Evolutionary conservation across 2,329 filamentous ascomycete species (phyloP), one percentile per base, ranked within the genome.

Genomic region (Clarireedia monteithiana): DNA sequence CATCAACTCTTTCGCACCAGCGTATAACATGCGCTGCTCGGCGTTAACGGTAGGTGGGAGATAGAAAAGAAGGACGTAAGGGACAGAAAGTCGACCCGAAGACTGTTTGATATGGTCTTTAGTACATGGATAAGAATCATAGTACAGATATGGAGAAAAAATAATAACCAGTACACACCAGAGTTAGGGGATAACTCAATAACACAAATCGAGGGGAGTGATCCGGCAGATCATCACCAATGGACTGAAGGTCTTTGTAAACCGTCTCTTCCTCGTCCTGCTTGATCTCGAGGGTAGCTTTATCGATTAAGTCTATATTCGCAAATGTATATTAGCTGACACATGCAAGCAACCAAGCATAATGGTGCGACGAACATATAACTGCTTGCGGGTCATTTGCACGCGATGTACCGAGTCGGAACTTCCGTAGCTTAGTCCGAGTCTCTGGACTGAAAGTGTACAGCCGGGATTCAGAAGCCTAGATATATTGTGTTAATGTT

Each of bases 11-110:
- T 96, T 96, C 45, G 94, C 94, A 40, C 91, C 88, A 30, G 94
- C 94, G 71, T 97, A 99, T 69, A 94, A 76, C 94, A 97, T 97
- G 64, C 89, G 84, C 68, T 88, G 77, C 68, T 91, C 88, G 63
- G 80, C 83, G 70, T 95, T 96, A 74, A 89, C 94, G 49, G 92
- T 96, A 51, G 86, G 87, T 6, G 94, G 94, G 23, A 97, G 83
- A 74, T 96, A 97, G 77, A 95, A 96, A 23, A 99, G 75, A 70
- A 97, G 82, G 48, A 96, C 90, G 70, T 99, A 99, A 9, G 94
- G 94, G 3, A 96, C 91, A 5, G 89, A 88, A 45, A 91, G 72
- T 27, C 94, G 85, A 56, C 94, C 94, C 52, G 88, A 91, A 46
- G 84, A 77, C 89, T 95, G 62, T 54, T 40, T 44, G 23, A 24